Conservation (phyloP, 345 rosid genomes). For the Kandelia obovata region DNA sequence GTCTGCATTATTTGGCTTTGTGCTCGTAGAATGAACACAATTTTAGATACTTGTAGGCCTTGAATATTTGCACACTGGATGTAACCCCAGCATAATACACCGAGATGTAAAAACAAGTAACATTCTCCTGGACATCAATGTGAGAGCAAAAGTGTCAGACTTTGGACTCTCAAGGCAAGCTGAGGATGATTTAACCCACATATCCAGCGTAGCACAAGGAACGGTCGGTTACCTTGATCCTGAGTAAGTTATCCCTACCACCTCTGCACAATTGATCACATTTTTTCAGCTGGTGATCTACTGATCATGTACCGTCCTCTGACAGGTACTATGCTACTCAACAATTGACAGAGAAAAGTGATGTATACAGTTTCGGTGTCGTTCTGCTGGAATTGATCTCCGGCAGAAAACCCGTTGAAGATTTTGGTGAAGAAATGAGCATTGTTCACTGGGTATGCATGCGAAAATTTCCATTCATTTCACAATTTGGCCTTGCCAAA, state of each 20-base stretch:
- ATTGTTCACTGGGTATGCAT: constrained; percentile 86
- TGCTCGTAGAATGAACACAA: constrained; percentile 21
- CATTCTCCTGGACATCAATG: constrained; percentile 79
- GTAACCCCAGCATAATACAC: constrained; percentile 93
- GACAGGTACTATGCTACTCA: constrained; percentile 86
- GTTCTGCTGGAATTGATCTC: constrained; percentile 93
- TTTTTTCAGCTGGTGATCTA: not conserved
- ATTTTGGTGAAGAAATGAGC: constrained; percentile 79
- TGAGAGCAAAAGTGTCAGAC: constrained; percentile 97
- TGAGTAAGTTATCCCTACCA: constrained; percentile 49
- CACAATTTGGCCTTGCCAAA: not conserved
- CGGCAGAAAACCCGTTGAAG: constrained; percentile 86
- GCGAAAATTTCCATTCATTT: constrained; percentile 2
- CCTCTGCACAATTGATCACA: not conserved
- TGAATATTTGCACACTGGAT: constrained; percentile 93
- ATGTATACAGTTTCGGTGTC: constrained; percentile 95
- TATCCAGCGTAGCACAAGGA: constrained; percentile 91
- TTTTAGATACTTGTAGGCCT: constrained; percentile 68
- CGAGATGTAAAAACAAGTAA: constrained; percentile 95
- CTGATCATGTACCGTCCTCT: not conserved
- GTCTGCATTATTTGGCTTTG: not conserved
- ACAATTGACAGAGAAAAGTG: constrained; percentile 91
- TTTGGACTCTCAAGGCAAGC: constrained; percentile 97
- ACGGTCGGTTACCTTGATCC: constrained; percentile 97
- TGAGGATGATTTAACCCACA: constrained; percentile 84